Conservation (phyloP, 2,329 filamentous ascomycete species). For the Cryphonectria japonica region DNA sequence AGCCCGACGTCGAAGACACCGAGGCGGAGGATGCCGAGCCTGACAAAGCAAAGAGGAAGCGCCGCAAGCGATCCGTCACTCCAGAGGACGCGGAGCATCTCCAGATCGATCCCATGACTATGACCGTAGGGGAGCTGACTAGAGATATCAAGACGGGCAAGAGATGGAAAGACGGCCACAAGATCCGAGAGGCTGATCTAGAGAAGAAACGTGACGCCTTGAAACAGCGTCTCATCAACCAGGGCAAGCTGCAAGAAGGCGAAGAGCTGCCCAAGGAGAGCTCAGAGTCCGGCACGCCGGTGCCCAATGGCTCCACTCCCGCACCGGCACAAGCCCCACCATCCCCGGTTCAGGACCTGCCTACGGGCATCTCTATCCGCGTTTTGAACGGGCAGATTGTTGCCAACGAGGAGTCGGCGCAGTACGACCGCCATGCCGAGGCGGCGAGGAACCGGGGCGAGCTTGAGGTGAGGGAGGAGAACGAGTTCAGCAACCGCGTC, state of each 20-base stretch:
- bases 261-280: constrained; percentile 24
- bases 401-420: constrained; percentile 68
- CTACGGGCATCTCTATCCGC: constrained; percentile 46
- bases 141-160: constrained; percentile 73
- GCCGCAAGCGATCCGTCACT: constrained; percentile 54
- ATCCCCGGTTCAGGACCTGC: constrained; percentile 31
- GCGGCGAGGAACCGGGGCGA: constrained; percentile 56
- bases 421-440: constrained; percentile 69
- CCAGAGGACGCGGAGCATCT: constrained; percentile 67
- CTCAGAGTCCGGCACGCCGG: constrained; percentile 29
- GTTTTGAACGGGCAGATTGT: constrained; percentile 75
- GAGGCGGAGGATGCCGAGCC: constrained; percentile 23
- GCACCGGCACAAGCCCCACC: constrained; percentile 29
- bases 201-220: constrained; percentile 60
- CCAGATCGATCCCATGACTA: constrained; percentile 65
- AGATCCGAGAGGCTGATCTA: constrained; percentile 74
- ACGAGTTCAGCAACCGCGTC: constrained; percentile 74
- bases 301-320: constrained; percentile 26
- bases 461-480: constrained; percentile 71
- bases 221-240: constrained; percentile 22
- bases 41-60: constrained; percentile 33
- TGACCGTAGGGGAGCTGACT: constrained; percentile 75
- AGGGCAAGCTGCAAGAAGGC: constrained; percentile 23
- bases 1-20: constrained; percentile 24
- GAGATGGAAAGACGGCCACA: constrained; percentile 48